These are phyloP conservation scores for Orbilia ellipsospora DNA, from an alignment of 2,329 filamentous ascomycete species.

Conservation along the genomic window DNA sequence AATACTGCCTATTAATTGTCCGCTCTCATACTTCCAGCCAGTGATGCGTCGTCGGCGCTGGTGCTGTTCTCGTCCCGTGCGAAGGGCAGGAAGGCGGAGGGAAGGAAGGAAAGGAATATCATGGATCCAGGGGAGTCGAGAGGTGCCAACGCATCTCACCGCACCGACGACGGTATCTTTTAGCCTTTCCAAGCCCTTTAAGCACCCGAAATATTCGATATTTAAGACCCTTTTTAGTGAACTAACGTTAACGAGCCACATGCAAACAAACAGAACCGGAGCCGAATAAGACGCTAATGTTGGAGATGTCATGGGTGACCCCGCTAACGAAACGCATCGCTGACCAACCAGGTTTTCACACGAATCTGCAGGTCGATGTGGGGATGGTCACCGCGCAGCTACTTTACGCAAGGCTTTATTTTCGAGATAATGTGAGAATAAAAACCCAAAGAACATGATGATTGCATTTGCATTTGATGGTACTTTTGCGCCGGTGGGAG, in stretches of 20 bases:
- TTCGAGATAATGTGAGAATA: not conserved
- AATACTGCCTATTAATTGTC: conserved; percentile 26
- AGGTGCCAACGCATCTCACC: conserved; percentile 51
- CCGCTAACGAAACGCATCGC: conserved; percentile 4
- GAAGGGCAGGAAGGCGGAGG: not conserved
- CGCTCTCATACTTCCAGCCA: conserved; percentile 8
- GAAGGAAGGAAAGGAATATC: not conserved
- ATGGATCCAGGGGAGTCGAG: conserved; percentile 19
- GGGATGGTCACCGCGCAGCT: not conserved
- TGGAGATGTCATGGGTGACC: conserved; percentile 9
- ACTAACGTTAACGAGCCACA: conserved; percentile 2
- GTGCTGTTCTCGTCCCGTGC: conserved; percentile 1
- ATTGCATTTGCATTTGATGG: too few species aligned
- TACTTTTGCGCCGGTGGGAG: not conserved
- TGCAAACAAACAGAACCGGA: not conserved
- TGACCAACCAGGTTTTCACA: conserved; percentile 55
- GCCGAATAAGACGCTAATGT: conserved; percentile 12
- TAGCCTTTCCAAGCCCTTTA: conserved; percentile 3
- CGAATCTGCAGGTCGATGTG: conserved; percentile 44
- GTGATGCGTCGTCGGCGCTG: too few species aligned
- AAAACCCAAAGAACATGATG: not conserved
- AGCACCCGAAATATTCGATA: not conserved
- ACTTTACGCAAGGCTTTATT: conserved; percentile 18
- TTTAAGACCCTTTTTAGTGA: not conserved
- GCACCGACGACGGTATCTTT: too few species aligned